Evolutionary conservation across 192 early-diverging fungal species (phyloP), one percentile per base, ranked within the genome.

Genomic region (Rhizophagus clarus): DNA sequence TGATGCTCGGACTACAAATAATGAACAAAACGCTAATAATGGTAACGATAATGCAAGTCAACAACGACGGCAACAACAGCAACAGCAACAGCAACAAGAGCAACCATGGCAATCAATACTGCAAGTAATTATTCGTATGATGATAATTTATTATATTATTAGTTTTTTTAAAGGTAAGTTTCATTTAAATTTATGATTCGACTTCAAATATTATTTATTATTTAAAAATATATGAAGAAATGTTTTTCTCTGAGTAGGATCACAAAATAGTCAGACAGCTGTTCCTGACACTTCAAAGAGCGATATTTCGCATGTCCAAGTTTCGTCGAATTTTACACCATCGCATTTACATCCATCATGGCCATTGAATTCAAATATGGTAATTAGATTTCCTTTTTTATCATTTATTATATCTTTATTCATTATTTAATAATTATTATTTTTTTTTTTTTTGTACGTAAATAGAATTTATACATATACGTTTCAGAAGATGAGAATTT

Each of bases 391-490:
- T 40, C 8, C 37, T 40, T 7, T 40, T 40, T 8, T 45, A 70
- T n/a, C 2, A 70, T 22, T 22, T 20, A n/a, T 42, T 12, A n/a
- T 26, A 70, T n/a, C 34, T 37, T 37, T 40, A 69, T 69, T 20
- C 7, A 29, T 12, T 37, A 3, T 37, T 5, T 37, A 37, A 37
- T 3, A 37, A 37, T 3, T 14, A 47, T n/a, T n/a, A n/a, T n/a
- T n/a, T n/a, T 11, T 74, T 47, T 24, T 15, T 70, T 22, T 17
- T 45, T 72, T 26, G 3, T 37, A 12, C 10, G 17, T 73, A 32
- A 20, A 49, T 63, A 87, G 86, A 83, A 90, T 76, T 61, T 90
- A 31, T 77, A 81, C 56, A 83, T 90, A 24, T 90, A 88, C 68
- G 40, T 87, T 0, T 87, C 84, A 17, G 87, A 89, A 62, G 72